These are phyloP conservation scores for Ceratocystis lukuohia DNA, from an alignment of 2,329 filamentous ascomycete genomes.

Conservation along the genomic window DNA sequence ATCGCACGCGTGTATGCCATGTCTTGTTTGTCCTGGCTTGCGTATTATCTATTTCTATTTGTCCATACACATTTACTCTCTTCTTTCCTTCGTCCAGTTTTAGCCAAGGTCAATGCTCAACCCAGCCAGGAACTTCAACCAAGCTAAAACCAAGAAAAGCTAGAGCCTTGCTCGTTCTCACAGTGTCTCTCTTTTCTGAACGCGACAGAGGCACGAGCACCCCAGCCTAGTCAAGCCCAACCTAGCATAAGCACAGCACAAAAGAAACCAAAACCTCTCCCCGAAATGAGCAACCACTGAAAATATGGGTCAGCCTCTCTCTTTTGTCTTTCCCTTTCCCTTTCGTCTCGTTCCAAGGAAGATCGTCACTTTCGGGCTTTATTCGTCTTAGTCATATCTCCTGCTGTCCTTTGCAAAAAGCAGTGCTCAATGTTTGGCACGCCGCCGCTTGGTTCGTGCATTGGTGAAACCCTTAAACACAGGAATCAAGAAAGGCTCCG, in stretches of 20 bases:
- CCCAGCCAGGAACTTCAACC: background rate
- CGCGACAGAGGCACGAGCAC: conserved; percentile 2
- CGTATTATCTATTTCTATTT: background rate
- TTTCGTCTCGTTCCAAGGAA: too few species aligned
- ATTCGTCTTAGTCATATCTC: background rate
- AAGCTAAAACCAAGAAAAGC: background rate
- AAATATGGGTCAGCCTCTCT: too few species aligned
- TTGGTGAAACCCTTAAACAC: background rate
- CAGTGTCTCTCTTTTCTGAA: too few species aligned
- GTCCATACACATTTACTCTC: background rate
- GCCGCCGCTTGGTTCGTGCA: background rate
- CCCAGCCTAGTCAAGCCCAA: background rate
- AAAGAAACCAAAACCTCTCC: too few species aligned
- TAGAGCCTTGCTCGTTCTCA: background rate
- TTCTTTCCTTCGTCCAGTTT: background rate
- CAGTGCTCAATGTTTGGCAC: background rate
- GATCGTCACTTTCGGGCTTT: background rate
- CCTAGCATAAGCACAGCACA: background rate
- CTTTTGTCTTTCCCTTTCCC: too few species aligned
- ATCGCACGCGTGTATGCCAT: background rate
- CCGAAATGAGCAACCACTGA: too few species aligned
- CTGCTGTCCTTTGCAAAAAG: too few species aligned
- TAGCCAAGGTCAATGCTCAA: conserved; percentile 2
- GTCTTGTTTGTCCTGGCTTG: background rate
- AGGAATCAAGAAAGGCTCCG: background rate